Conservation (phyloP, 2,329 filamentous ascomycete genomes). For the Pseudonectria foliicola region DNA sequence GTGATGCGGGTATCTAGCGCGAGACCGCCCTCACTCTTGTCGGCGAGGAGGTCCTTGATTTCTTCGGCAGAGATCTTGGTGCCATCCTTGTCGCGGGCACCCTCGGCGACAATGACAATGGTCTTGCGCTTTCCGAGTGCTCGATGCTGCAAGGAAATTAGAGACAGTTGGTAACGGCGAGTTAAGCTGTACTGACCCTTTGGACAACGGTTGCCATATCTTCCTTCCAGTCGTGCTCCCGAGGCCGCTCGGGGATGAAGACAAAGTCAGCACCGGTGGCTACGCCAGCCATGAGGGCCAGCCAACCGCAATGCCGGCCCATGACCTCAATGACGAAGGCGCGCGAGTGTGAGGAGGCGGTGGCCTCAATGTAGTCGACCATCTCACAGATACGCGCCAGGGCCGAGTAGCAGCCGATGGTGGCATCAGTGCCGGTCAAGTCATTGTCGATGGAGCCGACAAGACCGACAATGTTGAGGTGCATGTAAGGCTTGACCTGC, state of each 20-base stretch:
- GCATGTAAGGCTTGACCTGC: conserved; percentile 68
- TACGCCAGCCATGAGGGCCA: conserved; percentile 92
- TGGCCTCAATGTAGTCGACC: conserved; percentile 95
- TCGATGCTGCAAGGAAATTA: conserved; percentile 57
- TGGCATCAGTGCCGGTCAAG: conserved; percentile 92
- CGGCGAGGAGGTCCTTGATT: conserved; percentile 83
- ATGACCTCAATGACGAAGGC: conserved; percentile 98
- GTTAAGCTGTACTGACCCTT: conserved; percentile 44
- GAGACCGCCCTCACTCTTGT: conserved; percentile 57
- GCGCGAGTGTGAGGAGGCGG: conserved; percentile 85
- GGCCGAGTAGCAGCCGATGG: conserved; percentile 93
- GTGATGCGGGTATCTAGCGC: conserved; percentile 89
- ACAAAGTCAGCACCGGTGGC: conserved; percentile 93
- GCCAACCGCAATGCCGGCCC: conserved; percentile 96
- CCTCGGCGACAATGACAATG: conserved; percentile 95
- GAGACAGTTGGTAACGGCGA: background rate
- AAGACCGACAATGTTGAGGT: conserved; percentile 92
- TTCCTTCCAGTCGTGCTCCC: conserved; percentile 77
- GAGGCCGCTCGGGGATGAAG: conserved; percentile 93
- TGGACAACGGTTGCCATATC: conserved; percentile 77
- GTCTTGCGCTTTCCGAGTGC: conserved; percentile 89
- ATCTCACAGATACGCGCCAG: conserved; percentile 89
- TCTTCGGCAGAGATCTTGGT: conserved; percentile 74
- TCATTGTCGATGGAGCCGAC: conserved; percentile 99
- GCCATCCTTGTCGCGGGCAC: conserved; percentile 77